Conservation (phyloP, 78 protist species). For the Bodo saltans region DNA sequence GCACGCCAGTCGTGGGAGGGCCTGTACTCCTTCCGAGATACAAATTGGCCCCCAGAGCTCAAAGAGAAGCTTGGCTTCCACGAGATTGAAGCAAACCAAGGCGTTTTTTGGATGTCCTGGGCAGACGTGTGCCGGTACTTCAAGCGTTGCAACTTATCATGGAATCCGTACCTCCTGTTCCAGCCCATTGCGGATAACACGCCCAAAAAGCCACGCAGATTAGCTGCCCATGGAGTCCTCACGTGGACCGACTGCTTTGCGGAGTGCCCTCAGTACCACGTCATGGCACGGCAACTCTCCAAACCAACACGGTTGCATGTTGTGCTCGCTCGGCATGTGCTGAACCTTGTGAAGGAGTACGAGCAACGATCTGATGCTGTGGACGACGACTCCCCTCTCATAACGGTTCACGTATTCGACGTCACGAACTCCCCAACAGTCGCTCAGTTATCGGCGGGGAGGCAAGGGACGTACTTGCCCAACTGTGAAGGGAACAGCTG, state of each 20-base stretch:
- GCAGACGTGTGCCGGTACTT: background rate
- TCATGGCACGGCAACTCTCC: background rate
- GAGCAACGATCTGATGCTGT: background rate
- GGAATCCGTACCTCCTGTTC: background rate
- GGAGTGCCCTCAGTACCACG: background rate
- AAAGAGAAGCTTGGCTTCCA: background rate
- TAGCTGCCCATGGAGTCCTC: background rate
- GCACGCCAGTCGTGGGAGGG: background rate
- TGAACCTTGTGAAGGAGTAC: no score
- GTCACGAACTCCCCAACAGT: background rate
- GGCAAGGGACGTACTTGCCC: no score
- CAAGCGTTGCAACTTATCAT: background rate
- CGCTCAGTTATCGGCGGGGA: background rate
- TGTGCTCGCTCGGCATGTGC: background rate
- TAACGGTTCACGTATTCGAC: background rate
- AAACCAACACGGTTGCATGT: background rate
- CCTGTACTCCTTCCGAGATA: background rate
- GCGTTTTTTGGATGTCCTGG: background rate
- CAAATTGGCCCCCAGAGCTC: background rate
- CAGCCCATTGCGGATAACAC: background rate
- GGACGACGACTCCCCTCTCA: background rate
- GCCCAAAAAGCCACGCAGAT: background rate
- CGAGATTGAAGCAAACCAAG: background rate
- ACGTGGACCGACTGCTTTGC: background rate
- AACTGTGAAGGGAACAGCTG: no score